Percentiles rank a stretch among this genome's conserved stretches.
Evolutionary conservation across 1,139 yeast genomes (phyloP).

Genomic region (Yamadazyma songkhlaensis): DNA sequence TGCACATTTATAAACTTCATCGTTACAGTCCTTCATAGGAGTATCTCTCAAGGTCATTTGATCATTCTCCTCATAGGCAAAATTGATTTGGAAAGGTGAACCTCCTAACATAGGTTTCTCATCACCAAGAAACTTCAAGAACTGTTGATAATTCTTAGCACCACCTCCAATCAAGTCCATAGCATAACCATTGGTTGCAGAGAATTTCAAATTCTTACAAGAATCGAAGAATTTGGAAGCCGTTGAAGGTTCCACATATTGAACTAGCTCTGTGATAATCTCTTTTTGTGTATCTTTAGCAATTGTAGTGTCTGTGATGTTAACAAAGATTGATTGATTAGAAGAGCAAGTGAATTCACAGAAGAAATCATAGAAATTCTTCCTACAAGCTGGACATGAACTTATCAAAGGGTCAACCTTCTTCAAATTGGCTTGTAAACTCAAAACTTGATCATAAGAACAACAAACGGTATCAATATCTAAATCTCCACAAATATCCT

Average conservation of each 20-base stretch:
- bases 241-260: slow-evolving; percentile 55
- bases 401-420: slow-evolving; percentile 78
- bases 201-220: slow-evolving; percentile 85
- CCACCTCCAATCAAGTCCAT: slow-evolving; percentile 98
- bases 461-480: slow-evolving; percentile 37
- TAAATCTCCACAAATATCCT: slow-evolving; percentile 74
- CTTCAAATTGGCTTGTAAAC: slow-evolving; percentile 51
- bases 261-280: slow-evolving; percentile 70
- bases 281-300: slow-evolving; percentile 53
- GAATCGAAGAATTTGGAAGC: slow-evolving; percentile 74
- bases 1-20: slow-evolving; percentile 70
- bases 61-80: slow-evolving; percentile 42
- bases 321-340: slow-evolving; percentile 70
- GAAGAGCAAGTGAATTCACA: slow-evolving; percentile 93
- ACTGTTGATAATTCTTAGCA: slow-evolving; percentile 67
- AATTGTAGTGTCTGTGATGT: slow-evolving; percentile 54
- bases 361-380: slow-evolving; percentile 80
- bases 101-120: slow-evolving; percentile 93
- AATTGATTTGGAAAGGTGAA: slow-evolving; percentile 91
- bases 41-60: slow-evolving; percentile 25
- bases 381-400: slow-evolving; percentile 92
- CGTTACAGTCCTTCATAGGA: slow-evolving; percentile 56
- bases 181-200: slow-evolving; percentile 93
- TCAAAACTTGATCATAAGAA: slow-evolving; percentile 32
- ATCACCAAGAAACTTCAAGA: slow-evolving; percentile 87